Conservation (phyloP, 169 alveolate species). For the Plasmodium vivax region DNA sequence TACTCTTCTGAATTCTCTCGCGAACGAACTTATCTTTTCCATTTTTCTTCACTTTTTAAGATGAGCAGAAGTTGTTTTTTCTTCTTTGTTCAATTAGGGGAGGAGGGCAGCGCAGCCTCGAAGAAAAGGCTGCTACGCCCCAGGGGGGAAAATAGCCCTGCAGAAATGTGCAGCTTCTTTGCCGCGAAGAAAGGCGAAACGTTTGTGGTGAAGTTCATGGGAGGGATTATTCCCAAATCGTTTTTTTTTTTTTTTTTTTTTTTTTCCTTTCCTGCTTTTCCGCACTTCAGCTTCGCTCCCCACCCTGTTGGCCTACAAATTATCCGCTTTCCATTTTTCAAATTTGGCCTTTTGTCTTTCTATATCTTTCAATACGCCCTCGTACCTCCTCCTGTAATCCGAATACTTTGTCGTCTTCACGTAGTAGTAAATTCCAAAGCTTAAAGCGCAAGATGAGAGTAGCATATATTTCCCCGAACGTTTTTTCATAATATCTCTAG, state of each 20-base stretch:
- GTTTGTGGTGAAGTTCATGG: neutral
- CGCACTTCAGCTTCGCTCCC: neutral
- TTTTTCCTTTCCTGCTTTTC: neutral
- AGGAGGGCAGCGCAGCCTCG: neutral
- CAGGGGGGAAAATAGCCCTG: neutral
- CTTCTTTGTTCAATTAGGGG: neutral
- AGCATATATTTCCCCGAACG: constrained; percentile 20
- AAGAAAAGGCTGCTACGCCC: neutral
- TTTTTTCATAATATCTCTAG: constrained; percentile 21
- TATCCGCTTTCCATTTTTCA: constrained; percentile 67
- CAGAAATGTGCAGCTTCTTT: neutral
- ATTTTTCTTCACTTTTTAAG: constrained; percentile 24
- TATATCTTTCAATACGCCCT: constrained; percentile 72
- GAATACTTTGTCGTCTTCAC: constrained; percentile 49
- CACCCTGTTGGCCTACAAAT: constrained; percentile 32
- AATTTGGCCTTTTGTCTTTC: constrained; percentile 72
- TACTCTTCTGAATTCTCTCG: constrained; percentile 11
- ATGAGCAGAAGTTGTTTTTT: neutral
- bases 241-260: neutral
- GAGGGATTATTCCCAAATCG: neutral
- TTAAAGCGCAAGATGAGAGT: constrained; percentile 29
- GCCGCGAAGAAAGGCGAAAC: neutral
- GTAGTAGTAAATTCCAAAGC: constrained; percentile 69
- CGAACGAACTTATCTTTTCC: constrained; percentile 18
- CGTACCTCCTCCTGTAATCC: constrained; percentile 67